These are phyloP conservation scores for Linum trigynum DNA, from an alignment of 345 rosid genomes.

Conservation along the genomic window DNA sequence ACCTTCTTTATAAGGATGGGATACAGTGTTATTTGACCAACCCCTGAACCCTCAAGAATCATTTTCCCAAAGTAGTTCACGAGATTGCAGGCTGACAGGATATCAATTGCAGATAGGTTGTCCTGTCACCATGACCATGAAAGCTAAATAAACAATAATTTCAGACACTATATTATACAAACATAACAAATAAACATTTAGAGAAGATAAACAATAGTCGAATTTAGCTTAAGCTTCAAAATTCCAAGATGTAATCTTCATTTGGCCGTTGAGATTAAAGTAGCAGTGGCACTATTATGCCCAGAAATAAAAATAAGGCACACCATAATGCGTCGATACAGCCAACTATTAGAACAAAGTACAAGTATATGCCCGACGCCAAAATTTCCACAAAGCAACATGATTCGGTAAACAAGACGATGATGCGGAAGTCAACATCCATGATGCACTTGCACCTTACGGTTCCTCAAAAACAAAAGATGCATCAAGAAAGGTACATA, in stretches of 20 bases:
- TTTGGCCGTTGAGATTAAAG: too few species aligned
- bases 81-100: conserved; percentile 96
- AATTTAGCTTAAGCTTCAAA: not conserved
- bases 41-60: conserved; percentile 99
- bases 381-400: not conserved
- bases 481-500: conserved; percentile 26
- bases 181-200: not conserved
- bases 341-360: not conserved
- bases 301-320: not conserved
- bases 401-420: not conserved
- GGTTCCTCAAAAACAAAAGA: not conserved
- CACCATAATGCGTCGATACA: not conserved
- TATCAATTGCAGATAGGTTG: conserved; percentile 94
- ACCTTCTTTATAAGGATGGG: conserved; percentile 95
- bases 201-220: not conserved
- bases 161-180: not conserved
- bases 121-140: conserved; percentile 50
- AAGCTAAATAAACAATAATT: conserved; percentile 7
- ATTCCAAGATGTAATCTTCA: too few species aligned
- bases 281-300: not conserved
- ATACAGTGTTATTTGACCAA: conserved; percentile 80
- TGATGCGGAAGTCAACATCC: not conserved
- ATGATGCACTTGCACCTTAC: not conserved
- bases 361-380: not conserved
- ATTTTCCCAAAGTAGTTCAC: conserved; percentile 95